A percentile compares a stretch with the other conserved stretches of the same genome.
Conservation (phyloP, 2,329 filamentous ascomycete genomes). For the Phoma sp. region DNA sequence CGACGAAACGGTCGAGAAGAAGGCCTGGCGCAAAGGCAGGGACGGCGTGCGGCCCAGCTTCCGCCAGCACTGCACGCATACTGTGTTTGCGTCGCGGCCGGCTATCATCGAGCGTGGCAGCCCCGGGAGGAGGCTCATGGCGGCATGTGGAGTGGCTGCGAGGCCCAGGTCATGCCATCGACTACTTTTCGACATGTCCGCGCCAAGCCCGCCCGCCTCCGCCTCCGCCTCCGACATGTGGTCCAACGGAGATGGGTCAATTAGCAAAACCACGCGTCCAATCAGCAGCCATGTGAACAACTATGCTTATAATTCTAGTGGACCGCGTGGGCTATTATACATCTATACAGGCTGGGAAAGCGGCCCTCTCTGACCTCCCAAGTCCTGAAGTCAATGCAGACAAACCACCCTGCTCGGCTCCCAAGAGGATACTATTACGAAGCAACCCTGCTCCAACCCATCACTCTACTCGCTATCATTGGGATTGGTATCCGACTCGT, state of each 20-base stretch:
- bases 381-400: constrained; percentile 30
- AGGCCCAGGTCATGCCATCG: constrained; percentile 4
- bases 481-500: constrained; percentile 70
- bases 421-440: neutral
- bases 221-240: neutral
- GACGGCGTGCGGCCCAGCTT: constrained; percentile 31
- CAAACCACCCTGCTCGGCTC: constrained; percentile 11
- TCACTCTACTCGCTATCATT: constrained; percentile 45
- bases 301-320: constrained; percentile 15
- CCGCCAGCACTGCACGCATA: constrained; percentile 46
- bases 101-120: constrained; percentile 38
- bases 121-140: constrained; percentile 47
- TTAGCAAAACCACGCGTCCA: neutral
- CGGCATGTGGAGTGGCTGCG: constrained; percentile 29
- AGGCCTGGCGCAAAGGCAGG: constrained; percentile 30
- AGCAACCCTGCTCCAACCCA: neutral
- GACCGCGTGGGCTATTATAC: constrained; percentile 33
- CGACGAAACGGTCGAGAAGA: constrained; percentile 40
- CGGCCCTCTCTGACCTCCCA: constrained; percentile 32
- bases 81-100: constrained; percentile 33
- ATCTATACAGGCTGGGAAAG: constrained; percentile 39
- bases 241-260: constrained; percentile 1
- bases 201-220: constrained; percentile 14
- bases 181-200: constrained; percentile 11
- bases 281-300: constrained; percentile 1